Conservation (phyloP, 306 rosid genomes). For the Cicer chorassanicum region DNA sequence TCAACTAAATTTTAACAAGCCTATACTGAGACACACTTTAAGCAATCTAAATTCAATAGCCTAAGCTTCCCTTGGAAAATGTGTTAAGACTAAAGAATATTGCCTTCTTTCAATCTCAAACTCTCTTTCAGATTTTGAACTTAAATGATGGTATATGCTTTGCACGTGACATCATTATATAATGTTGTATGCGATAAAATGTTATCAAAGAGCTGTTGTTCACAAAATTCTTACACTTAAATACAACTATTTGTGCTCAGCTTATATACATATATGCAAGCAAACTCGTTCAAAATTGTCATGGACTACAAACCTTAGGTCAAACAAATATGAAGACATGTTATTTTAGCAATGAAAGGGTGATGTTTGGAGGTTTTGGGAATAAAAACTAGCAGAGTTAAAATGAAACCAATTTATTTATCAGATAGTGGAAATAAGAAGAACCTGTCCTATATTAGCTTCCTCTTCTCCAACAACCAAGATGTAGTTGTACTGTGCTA, state of each 20-base stretch:
- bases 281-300: neutral
- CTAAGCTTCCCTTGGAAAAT: neutral
- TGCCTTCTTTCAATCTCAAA: neutral
- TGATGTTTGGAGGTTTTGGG: neutral
- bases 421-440: neutral
- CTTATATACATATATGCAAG: neutral
- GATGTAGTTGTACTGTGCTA: constrained; percentile 80
- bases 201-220: neutral
- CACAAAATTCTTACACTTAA: neutral
- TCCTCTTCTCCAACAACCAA: constrained; percentile 93
- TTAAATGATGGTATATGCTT: neutral
- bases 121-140: neutral
- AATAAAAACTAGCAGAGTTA: neutral
- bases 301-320: constrained; percentile 8
- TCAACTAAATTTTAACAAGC: neutral
- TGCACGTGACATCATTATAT: neutral
- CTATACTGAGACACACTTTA: neutral
- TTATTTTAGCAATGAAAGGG: neutral
- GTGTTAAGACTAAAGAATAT: neutral
- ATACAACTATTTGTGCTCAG: constrained; percentile 2
- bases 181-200: neutral
- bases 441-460: constrained; percentile 83
- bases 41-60: neutral
- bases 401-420: constrained; percentile 12
- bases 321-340: constrained; percentile 13